Evolutionary conservation across 2,329 filamentous ascomycete genomes (phyloP).

Genomic region (Ophiostoma sp.): DNA sequence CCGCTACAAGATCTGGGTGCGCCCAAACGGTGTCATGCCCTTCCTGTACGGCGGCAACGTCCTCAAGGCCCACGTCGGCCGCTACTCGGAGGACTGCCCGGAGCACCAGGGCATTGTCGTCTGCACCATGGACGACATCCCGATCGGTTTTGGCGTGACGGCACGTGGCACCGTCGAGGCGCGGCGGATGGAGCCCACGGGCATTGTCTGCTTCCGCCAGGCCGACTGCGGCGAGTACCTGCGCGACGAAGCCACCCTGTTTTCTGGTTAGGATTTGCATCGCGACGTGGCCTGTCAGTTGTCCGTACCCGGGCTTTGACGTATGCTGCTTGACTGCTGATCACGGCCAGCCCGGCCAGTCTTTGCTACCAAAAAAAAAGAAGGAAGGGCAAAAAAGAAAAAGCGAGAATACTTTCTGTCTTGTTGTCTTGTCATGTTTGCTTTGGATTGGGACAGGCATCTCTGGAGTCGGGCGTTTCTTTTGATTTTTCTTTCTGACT

Average conservation of each 20-base stretch:
- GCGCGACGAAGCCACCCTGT: constrained; percentile 68
- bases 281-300: background rate
- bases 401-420: constrained; percentile 11
- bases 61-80: constrained; percentile 63
- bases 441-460: constrained; percentile 15
- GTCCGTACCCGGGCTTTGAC: background rate
- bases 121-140: constrained; percentile 85
- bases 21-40: constrained; percentile 93
- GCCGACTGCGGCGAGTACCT: constrained; percentile 93
- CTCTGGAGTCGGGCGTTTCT: constrained; percentile 15
- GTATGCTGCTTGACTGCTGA: background rate
- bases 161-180: constrained; percentile 82
- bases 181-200: constrained; percentile 80
- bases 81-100: constrained; percentile 86
- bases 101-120: constrained; percentile 91
- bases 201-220: constrained; percentile 83
- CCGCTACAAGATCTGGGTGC: constrained; percentile 95
- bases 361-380: no score
- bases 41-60: constrained; percentile 93
- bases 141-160: constrained; percentile 88
- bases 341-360: no score
- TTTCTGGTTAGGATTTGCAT: constrained; percentile 37
- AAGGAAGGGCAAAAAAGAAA: background rate
- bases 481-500: no score
- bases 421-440: constrained; percentile 13